These are phyloP conservation scores for Solanum etuberosum DNA, from an alignment of 257 asterid genomes.

Conservation along the genomic window DNA sequence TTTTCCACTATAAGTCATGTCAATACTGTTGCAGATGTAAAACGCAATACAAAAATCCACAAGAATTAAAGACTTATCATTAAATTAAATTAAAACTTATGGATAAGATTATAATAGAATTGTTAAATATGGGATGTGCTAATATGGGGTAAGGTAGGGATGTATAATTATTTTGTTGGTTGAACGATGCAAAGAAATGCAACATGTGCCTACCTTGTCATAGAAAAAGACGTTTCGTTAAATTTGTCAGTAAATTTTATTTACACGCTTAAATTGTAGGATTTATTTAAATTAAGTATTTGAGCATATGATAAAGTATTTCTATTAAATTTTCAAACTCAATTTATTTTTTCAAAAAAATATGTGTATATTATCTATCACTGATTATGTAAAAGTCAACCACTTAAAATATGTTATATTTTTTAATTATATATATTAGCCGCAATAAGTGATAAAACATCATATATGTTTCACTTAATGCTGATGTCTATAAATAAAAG, in stretches of 20 bases:
- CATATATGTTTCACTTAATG: background rate
- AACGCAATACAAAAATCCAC: background rate
- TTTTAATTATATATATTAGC: background rate
- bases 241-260: background rate
- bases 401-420: too few species aligned
- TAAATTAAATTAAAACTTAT: background rate
- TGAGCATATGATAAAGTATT: rapidly evolving
- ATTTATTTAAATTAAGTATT: background rate
- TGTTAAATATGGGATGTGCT: background rate
- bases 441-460: background rate
- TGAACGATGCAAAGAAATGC: background rate
- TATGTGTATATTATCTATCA: too few species aligned
- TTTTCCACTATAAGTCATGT: background rate
- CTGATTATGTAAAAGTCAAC: too few species aligned
- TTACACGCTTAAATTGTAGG: rapidly evolving
- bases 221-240: rapidly evolving
- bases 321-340: too few species aligned
- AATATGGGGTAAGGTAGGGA: background rate
- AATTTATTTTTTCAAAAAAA: too few species aligned
- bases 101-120: background rate
- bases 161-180: background rate
- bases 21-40: background rate
- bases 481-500: background rate
- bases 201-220: background rate
- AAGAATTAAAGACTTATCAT: background rate